Evolutionary conservation across 108 stramenopile genomes (phyloP).

Genomic region (Parietichytrium sp.): DNA sequence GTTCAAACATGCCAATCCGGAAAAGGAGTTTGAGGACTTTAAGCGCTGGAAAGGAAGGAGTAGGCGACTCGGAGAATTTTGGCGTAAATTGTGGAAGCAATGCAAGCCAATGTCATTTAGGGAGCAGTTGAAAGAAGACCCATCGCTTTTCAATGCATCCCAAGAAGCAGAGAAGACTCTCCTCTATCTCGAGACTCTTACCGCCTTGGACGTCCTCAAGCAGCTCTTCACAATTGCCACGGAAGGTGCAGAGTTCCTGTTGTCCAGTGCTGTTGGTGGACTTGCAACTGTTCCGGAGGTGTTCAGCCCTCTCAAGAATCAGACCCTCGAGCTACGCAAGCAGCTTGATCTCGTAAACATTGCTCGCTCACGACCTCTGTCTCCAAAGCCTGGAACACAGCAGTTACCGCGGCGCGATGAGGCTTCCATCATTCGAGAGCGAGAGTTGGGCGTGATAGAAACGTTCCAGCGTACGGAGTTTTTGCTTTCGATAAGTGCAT

Average conservation of each 20-base stretch:
- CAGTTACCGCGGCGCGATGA: not conserved
- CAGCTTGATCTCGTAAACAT: not conserved
- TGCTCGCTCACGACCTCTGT: not conserved
- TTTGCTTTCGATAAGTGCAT: not conserved
- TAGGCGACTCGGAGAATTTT: not conserved
- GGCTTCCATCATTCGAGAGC: not conserved
- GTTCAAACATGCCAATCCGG: not conserved
- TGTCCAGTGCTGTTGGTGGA: not conserved
- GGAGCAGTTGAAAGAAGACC: not conserved
- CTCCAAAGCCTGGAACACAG: not conserved
- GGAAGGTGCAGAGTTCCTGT: not conserved
- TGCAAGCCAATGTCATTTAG: not conserved
- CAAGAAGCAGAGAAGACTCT: slow-evolving; percentile 3
- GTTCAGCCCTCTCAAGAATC: no score
- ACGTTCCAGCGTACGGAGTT: not conserved
- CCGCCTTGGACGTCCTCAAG: not conserved
- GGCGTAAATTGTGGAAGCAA: slow-evolving; percentile 9
- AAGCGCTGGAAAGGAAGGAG: slow-evolving; percentile 8
- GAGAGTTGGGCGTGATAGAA: not conserved
- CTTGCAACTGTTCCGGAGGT: not conserved
- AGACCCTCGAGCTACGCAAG: not conserved
- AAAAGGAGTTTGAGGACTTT: slow-evolving; percentile 17
- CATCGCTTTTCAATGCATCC: not conserved
- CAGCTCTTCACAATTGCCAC: not conserved
- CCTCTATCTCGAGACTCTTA: not conserved